Evolutionary conservation across 1,284 basidiomycete genomes (phyloP).

Genomic region (Apiotrichum laibachii): DNA sequence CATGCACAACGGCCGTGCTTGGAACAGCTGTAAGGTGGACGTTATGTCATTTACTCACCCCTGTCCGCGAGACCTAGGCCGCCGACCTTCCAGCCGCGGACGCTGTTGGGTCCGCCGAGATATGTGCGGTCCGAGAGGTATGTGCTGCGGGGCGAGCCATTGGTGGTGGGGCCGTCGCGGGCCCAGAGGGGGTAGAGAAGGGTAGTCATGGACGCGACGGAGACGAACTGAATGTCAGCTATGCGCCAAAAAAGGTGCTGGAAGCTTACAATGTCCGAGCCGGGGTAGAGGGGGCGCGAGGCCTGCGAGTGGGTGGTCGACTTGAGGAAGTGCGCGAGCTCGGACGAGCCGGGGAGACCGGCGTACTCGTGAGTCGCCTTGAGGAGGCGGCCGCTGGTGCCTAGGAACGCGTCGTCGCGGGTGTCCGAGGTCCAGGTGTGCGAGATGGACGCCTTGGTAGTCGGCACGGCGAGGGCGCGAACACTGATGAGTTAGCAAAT

Average conservation of each 20-base stretch:
- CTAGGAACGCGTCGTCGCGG: constrained; percentile 68
- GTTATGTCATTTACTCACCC: constrained; percentile 53
- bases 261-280: constrained; percentile 48
- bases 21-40: no score
- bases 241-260: no score
- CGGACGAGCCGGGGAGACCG: constrained; percentile 68
- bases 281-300: constrained; percentile 58
- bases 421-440: constrained; percentile 77
- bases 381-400: constrained; percentile 63
- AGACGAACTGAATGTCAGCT: constrained; percentile 36
- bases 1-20: no score
- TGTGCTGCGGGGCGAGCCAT: constrained; percentile 34
- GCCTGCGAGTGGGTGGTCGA: constrained; percentile 64
- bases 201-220: constrained; percentile 47
- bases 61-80: constrained; percentile 80
- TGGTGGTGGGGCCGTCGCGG: constrained; percentile 1
- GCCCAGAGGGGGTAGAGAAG: constrained; percentile 44
- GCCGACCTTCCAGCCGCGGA: constrained; percentile 82
- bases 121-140: constrained; percentile 82
- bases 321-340: constrained; percentile 64
- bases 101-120: constrained; percentile 85
- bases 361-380: constrained; percentile 72
- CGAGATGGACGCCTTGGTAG: constrained; percentile 77
- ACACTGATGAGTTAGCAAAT: constrained; percentile 58
- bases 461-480: constrained; percentile 73